These are phyloP conservation scores for Eucalyptus polybractea DNA, from an alignment of 345 rosid genomes.

Conservation along the genomic window DNA sequence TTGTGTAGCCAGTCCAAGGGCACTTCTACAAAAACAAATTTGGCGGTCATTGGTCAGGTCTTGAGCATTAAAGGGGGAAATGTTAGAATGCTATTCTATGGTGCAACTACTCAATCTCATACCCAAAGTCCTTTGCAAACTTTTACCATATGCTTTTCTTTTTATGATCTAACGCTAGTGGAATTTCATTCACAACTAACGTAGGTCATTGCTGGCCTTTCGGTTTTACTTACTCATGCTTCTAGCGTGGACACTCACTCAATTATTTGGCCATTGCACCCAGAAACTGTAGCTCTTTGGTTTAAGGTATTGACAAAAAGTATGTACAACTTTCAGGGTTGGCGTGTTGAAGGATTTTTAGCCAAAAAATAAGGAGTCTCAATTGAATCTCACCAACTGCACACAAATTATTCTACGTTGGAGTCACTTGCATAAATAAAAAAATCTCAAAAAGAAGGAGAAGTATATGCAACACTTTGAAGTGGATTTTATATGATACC, in stretches of 20 bases:
- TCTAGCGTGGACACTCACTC: background rate
- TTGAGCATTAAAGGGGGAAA: background rate
- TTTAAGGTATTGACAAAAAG: background rate
- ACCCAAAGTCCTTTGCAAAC: background rate
- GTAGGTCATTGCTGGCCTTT: background rate
- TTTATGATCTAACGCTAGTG: background rate
- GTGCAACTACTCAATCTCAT: background rate
- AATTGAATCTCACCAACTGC: too few species aligned
- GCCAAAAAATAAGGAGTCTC: too few species aligned
- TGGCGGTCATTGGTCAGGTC: background rate
- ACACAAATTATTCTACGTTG: too few species aligned
- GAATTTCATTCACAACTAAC: background rate
- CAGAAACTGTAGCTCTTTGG: background rate
- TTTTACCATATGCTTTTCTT: background rate
- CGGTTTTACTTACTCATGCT: background rate
- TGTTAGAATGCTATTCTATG: background rate
- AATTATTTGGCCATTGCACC: background rate
- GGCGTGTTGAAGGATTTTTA: too few species aligned
- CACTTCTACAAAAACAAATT: background rate
- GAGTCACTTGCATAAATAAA: background rate
- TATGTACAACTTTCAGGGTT: background rate
- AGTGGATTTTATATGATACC: background rate
- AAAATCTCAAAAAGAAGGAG: too few species aligned
- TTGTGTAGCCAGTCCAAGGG: background rate
- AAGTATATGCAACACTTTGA: background rate